Conservation (phyloP, 768 basidiomycete species). For the Lactarius hengduanensis region DNA sequence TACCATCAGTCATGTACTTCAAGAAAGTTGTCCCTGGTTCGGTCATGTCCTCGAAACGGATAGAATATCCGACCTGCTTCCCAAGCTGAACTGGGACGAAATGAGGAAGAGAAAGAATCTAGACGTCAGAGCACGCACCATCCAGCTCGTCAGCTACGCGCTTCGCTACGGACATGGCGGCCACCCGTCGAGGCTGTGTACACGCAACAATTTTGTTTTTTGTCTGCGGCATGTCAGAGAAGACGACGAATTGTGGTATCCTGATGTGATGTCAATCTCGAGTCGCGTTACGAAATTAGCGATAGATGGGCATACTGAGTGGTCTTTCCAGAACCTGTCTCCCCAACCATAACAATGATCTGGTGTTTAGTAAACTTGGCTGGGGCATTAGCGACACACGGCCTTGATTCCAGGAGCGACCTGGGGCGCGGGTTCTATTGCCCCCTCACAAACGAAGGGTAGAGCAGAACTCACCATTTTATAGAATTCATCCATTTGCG, state of each 20-base stretch:
- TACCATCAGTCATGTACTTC: conserved; percentile 99
- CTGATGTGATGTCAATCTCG: conserved; percentile 40
- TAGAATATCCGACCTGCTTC: conserved; percentile 94
- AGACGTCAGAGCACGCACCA: conserved; percentile 50
- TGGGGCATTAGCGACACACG: conserved; percentile 33
- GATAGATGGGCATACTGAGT: conserved; percentile 64
- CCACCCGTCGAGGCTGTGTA: conserved; percentile 94
- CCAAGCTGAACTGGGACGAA: conserved; percentile 73
- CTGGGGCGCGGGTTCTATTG: conserved; percentile 35
- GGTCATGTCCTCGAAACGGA: conserved; percentile 98
- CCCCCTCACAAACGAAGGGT: conserved; percentile 29
- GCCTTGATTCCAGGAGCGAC: conserved; percentile 27
- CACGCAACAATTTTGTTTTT: conserved; percentile 92
- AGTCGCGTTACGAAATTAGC: not conserved
- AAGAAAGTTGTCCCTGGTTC: conserved; percentile 87
- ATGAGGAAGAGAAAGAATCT: conserved; percentile 21
- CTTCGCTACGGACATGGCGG: conserved; percentile 97
- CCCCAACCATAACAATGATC: conserved; percentile 88
- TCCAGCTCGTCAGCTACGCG: conserved; percentile 99
- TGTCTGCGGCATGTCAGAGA: conserved; percentile 87
- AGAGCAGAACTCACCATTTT: conserved; percentile 62
- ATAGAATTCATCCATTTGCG: conserved; percentile 92
- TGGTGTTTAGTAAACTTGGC: conserved; percentile 72
- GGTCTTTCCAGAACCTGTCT: conserved; percentile 95
- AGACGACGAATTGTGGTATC: conserved; percentile 96